Percentiles rank a stretch among this genome's conserved stretches.
Evolutionary conservation across 148 eudicot genomes (phyloP).

Genomic region (Arbutus unedo): DNA sequence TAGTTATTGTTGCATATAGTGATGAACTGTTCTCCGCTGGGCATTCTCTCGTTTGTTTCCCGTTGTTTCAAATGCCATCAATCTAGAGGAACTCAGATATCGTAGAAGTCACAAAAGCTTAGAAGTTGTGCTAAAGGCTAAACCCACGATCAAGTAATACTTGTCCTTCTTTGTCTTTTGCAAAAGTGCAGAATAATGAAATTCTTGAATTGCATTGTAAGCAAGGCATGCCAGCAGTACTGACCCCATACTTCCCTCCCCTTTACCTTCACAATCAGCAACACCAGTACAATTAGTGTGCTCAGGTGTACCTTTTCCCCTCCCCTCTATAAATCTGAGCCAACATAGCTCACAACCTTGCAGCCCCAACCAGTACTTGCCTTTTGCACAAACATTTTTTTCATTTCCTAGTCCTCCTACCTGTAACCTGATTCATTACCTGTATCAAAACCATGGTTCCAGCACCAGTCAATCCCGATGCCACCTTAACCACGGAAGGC

Average conservation of each 20-base stretch:
- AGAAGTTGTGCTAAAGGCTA: background rate
- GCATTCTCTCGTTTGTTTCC: background rate
- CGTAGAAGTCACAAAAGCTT: background rate
- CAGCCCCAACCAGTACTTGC: background rate
- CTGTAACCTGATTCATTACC: background rate
- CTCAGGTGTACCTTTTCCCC: background rate
- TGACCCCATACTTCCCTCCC: background rate
- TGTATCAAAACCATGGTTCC: constrained; percentile 5
- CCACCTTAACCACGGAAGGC: constrained; percentile 23
- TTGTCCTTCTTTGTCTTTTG: background rate
- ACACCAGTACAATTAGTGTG: background rate
- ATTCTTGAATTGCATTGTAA: constrained; percentile 9
- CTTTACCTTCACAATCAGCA: background rate
- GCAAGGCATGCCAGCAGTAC: background rate
- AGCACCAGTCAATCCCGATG: constrained; percentile 1
- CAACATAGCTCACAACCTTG: background rate
- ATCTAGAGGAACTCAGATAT: background rate
- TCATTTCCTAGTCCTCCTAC: background rate
- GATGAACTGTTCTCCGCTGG: background rate
- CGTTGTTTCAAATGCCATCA: background rate
- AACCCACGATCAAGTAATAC: background rate
- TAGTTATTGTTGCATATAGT: background rate
- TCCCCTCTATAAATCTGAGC: background rate
- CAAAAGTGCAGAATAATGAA: background rate
- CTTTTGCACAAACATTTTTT: background rate